phyloP scores from a whole-genome alignment of 441 rosid genomes.

The Erysimum pusillum region DNA sequence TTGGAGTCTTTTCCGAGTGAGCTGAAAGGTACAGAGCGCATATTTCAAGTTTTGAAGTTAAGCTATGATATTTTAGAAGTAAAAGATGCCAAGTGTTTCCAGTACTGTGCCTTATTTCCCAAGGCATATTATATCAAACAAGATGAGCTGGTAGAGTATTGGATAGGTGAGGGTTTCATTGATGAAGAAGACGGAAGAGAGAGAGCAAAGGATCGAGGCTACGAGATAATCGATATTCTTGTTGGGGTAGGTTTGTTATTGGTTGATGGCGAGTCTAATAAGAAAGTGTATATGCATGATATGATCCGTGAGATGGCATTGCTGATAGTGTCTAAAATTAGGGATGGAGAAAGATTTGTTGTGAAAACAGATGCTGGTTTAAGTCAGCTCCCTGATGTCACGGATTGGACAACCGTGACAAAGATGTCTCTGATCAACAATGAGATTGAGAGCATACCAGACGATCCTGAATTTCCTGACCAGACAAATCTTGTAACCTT shows the following conservation, averaged over 20 bases:
- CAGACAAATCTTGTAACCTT: slow-evolving; percentile 36
- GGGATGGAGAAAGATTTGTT: slow-evolving; percentile 5
- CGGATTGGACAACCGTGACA: slow-evolving; percentile 33
- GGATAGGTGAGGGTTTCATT: slow-evolving; percentile 21
- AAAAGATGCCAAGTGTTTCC: slow-evolving; percentile 14
- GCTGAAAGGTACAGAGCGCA: background rate
- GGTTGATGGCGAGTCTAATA: slow-evolving; percentile 2
- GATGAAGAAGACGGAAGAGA: background rate
- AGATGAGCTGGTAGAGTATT: slow-evolving; percentile 24
- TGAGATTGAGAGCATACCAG: slow-evolving; percentile 27
- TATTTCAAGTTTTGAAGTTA: background rate
- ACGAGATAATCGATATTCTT: background rate
- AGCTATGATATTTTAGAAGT: background rate
- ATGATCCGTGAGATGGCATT: slow-evolving; percentile 51
- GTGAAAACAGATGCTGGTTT: slow-evolving; percentile 37
- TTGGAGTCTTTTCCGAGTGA: background rate
- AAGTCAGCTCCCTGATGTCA: slow-evolving; percentile 13
- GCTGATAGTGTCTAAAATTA: slow-evolving; percentile 36
- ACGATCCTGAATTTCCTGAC: slow-evolving; percentile 22
- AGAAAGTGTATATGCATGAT: slow-evolving; percentile 50
- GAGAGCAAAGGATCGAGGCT: slow-evolving; percentile 16
- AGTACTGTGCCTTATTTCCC: slow-evolving; percentile 34
- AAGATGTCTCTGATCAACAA: slow-evolving; percentile 51
- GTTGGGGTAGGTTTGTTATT: slow-evolving; percentile 17
- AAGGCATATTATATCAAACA: background rate